A percentile compares a stretch with the other conserved stretches of the same genome.
Conservation (phyloP, 2,329 filamentous ascomycete species). For the Trichoderma koningiopsis region DNA sequence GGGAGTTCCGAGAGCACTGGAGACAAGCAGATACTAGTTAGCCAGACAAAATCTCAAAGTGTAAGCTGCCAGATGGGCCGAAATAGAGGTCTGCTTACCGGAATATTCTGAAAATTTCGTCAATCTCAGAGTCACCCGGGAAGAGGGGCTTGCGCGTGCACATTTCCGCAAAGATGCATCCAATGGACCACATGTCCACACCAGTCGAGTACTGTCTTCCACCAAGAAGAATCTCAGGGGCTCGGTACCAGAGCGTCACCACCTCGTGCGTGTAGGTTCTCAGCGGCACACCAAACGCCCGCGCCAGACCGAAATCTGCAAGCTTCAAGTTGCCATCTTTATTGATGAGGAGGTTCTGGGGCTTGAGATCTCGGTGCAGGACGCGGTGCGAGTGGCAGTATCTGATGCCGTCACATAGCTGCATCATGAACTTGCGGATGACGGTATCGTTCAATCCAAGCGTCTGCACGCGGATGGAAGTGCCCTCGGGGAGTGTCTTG, state of each 20-base stretch:
- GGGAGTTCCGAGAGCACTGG: conserved; percentile 77
- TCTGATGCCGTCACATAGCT: conserved; percentile 79
- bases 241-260: conserved; percentile 90
- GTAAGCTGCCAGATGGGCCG: background rate
- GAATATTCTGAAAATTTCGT: conserved; percentile 62
- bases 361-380: conserved; percentile 85
- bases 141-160: conserved; percentile 91
- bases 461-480: conserved; percentile 62
- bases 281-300: conserved; percentile 87
- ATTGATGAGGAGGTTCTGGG: conserved; percentile 86
- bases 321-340: conserved; percentile 86
- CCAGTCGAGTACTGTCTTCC: conserved; percentile 91
- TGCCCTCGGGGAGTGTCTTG: conserved; percentile 80
- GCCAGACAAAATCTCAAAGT: background rate
- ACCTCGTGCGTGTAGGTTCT: conserved; percentile 95
- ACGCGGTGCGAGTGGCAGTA: conserved; percentile 91
- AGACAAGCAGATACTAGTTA: conserved; percentile 1
- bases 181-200: conserved; percentile 94
- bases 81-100: conserved; percentile 52
- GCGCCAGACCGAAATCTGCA: conserved; percentile 85
- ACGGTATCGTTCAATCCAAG: conserved; percentile 77
- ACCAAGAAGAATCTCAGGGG: conserved; percentile 86
- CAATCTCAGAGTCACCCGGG: conserved; percentile 76
- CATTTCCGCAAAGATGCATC: conserved; percentile 96
- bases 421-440: conserved; percentile 91